Conservation (phyloP, 305 asterid species). For the Rubia tinctorum region DNA sequence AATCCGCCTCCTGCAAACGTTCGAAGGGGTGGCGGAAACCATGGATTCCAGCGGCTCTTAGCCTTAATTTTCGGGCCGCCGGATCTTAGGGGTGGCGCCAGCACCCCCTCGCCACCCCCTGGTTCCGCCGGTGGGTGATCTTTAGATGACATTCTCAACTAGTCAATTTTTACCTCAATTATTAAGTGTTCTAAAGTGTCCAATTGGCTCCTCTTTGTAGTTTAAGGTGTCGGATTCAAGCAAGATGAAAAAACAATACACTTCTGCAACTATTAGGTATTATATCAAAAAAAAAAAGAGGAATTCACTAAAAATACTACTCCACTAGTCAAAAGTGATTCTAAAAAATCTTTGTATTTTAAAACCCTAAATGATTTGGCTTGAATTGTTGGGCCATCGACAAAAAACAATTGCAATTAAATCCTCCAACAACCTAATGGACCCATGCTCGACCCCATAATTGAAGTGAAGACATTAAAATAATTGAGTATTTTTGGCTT, state of each 20-base stretch:
- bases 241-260: not conserved
- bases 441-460: conserved; percentile 8
- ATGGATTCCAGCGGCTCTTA: too few species aligned
- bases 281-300: not conserved
- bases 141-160: too few species aligned
- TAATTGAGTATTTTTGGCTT: conserved; percentile 13
- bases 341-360: not conserved
- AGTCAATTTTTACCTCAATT: too few species aligned
- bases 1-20: too few species aligned
- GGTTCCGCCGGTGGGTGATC: too few species aligned
- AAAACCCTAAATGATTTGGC: not conserved
- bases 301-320: not conserved
- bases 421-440: conserved; percentile 5
- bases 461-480: conserved; percentile 10
- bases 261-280: too few species aligned
- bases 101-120: too few species aligned
- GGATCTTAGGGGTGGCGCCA: too few species aligned
- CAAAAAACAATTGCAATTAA: not conserved
- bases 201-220: not conserved
- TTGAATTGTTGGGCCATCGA: conserved; percentile 6
- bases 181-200: too few species aligned
- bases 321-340: not conserved
- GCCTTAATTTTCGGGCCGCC: too few species aligned
- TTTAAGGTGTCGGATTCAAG: not conserved
- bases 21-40: too few species aligned